Base-by-base conservation (phyloP, 2,329 filamentous ascomycete genomes). In the Ophiostoma novo-ulmi region DNA sequence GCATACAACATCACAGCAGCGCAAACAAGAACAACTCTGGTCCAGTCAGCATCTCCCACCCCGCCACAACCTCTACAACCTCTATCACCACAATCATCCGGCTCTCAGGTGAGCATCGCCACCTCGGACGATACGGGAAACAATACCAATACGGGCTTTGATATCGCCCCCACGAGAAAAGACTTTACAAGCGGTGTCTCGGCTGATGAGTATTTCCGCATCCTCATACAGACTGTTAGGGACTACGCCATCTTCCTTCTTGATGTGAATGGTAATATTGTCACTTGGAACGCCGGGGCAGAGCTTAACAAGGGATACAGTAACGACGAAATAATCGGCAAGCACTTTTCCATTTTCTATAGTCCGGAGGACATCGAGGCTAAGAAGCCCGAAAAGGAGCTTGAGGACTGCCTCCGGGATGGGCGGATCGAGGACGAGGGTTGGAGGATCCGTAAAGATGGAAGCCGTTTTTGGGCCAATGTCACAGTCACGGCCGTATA, bases 161-260 rank as follows among this genome's bases (percentile, higher is more conserved):
- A 64, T 6, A 20, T 64, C 20, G 20, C 26, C 39, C 41, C 26
- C 13, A 7, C 5, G 5, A 17, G 6, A 5, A 52, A 35, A 7
- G 26, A 52, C 14, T 35, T 66, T 20, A n/a, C 52, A 6, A 63
- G 68, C 38, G 52, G 69, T n/a, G 58, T 72, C 8, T 63, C 73
- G 14, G 35, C 35, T 3, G 71, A 74, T 74, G 84, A 87, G 74
- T 83, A 82, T 5, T 88, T 88, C 75, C 85, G 85, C n/a, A 85
- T 88, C 55, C 79, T 90, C 41, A 81, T 89, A 48, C 84, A 89
- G 73, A 85, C 83, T 0, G 85, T 88, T 74, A 87, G 85, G 77
- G 85, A 88, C 72, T 88, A 88, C 74, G 86, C 86, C 71, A 89
- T 89, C 72, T 89, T 88, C 75, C 84, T 88, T 79, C 80, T 88